phyloP scores from a whole-genome alignment of 192 early-diverging fungal genomes.

The Backusella parvicylindrica region DNA sequence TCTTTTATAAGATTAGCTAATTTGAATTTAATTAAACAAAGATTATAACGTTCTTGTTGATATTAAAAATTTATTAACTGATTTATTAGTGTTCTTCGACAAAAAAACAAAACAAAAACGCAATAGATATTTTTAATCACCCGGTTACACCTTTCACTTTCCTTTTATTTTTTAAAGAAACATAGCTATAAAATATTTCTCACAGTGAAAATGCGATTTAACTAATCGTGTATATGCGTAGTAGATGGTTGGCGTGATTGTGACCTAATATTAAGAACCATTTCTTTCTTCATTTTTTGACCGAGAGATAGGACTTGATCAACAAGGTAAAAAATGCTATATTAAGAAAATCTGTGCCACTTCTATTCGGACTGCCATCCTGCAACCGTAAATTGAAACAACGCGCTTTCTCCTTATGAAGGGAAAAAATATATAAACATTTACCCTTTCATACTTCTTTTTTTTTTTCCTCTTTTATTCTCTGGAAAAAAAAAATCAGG shows the following conservation, averaged over 20 bases:
- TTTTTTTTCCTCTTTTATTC: neutral
- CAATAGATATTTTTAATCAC: neutral
- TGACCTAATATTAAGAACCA: neutral
- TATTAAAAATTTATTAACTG: neutral
- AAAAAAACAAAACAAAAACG: neutral
- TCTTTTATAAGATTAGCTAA: neutral
- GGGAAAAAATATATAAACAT: neutral
- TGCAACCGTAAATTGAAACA: neutral
- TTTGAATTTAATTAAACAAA: neutral
- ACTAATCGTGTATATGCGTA: neutral
- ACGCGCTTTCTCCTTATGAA: neutral
- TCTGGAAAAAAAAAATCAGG: neutral
- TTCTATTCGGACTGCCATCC: neutral
- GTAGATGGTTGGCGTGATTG: neutral
- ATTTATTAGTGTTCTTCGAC: neutral
- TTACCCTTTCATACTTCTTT: neutral
- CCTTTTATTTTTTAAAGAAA: neutral
- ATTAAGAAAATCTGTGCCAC: neutral
- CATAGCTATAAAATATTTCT: neutral
- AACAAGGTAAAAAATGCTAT: neutral
- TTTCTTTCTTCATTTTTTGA: neutral
- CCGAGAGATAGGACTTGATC: neutral
- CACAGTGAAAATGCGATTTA: neutral
- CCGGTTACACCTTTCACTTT: neutral
- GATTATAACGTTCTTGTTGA: neutral